A percentile compares a stretch with the other conserved stretches of the same genome.
Evolutionary conservation across 306 rosid genomes (phyloP).

Genomic region (Dicorynia guianensis): DNA sequence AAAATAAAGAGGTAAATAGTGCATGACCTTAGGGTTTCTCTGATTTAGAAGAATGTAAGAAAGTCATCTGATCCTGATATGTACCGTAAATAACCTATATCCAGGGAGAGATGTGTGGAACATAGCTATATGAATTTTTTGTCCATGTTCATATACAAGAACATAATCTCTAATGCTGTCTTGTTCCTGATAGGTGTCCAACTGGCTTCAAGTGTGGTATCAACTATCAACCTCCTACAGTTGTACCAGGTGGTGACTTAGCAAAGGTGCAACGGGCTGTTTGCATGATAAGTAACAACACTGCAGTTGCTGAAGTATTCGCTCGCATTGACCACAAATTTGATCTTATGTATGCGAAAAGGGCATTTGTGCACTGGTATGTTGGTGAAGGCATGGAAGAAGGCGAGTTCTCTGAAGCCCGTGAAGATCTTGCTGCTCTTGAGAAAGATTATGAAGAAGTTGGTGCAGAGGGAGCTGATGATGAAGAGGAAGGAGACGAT

Average conservation of each 20-base stretch:
- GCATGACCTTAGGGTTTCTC: not conserved
- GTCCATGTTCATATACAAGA: not conserved
- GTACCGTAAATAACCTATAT: not conserved
- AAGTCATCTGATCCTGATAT: not conserved
- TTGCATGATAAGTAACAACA: constrained; percentile 99
- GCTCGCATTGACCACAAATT: constrained; percentile 96
- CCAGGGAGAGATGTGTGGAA: not conserved
- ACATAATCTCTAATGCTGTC: constrained; percentile 5
- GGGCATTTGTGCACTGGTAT: constrained; percentile 99
- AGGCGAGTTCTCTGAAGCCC: constrained; percentile 99
- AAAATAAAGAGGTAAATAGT: no score
- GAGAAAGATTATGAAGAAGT: constrained; percentile 99
- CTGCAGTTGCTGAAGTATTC: constrained; percentile 98
- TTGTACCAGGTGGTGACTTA: constrained; percentile 93
- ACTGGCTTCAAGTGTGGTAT: constrained; percentile 99
- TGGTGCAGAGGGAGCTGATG: constrained; percentile 94
- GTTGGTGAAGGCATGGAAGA: constrained; percentile 99
- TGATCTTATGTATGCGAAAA: constrained; percentile 96
- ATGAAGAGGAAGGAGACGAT: constrained; percentile 84
- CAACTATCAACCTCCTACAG: constrained; percentile 98
- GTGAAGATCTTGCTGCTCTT: constrained; percentile 99
- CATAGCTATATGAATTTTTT: not conserved
- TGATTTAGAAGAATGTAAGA: not conserved
- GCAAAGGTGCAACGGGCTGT: constrained; percentile 98
- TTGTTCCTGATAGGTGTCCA: constrained; percentile 76